phyloP scores from a whole-genome alignment of 1,284 basidiomycete genomes.

The Amylostereum areolatum region DNA sequence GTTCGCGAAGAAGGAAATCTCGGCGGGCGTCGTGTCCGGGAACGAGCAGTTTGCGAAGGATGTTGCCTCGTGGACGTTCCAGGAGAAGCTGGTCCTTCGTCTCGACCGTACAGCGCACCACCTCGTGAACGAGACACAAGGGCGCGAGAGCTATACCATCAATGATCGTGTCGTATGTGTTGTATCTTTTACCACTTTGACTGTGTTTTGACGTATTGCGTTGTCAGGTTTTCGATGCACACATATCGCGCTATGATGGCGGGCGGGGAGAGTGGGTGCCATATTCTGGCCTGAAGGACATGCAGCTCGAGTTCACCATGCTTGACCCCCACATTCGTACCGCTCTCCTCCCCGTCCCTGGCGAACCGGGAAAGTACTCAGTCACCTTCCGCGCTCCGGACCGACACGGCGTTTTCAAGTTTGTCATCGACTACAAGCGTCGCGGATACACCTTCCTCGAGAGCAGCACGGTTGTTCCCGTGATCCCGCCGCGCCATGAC shows the following conservation, averaged over 20 bases:
- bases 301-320: conserved; percentile 97
- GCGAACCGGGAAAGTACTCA: conserved; percentile 62
- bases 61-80: conserved; percentile 87
- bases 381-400: conserved; percentile 86
- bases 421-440: conserved; percentile 84
- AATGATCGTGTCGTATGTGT: conserved; percentile 77
- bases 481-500: conserved; percentile 93
- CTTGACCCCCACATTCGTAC: conserved; percentile 91
- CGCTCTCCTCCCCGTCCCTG: conserved; percentile 50
- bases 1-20: conserved; percentile 57
- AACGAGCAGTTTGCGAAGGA: conserved; percentile 75
- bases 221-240: conserved; percentile 65
- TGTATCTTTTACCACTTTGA: conserved; percentile 2
- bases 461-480: conserved; percentile 72
- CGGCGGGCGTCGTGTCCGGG: conserved; percentile 61
- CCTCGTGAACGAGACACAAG: conserved; percentile 53
- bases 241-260: conserved; percentile 63
- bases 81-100: conserved; percentile 77
- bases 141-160: conserved; percentile 71
- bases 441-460: conserved; percentile 76
- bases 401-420: conserved; percentile 97
- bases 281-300: conserved; percentile 62
- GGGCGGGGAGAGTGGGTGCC: conserved; percentile 57
- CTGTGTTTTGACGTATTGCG: conserved; percentile 4
- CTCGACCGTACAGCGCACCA: conserved; percentile 76